Conservation (phyloP, 1,284 basidiomycete species). For the Melampsora larici-populina region DNA sequence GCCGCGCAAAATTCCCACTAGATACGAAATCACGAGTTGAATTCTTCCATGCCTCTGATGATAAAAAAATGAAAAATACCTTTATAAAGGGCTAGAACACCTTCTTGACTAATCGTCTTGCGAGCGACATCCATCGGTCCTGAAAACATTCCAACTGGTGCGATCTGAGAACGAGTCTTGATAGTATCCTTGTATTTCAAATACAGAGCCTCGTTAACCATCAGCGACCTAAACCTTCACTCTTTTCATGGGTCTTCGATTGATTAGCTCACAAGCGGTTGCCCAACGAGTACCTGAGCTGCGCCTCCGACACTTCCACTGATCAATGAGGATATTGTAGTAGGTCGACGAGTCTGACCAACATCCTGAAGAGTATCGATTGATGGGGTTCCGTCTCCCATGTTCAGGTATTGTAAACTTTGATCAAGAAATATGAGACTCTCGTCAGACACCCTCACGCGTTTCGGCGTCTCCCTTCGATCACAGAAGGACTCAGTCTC, state of each 20-base stretch:
- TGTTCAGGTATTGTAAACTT: no score
- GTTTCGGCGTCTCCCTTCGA: no score
- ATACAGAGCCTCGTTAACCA: not conserved
- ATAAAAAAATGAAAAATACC: slow-evolving; percentile 58
- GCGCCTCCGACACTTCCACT: slow-evolving; percentile 75
- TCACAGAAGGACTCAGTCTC: no score
- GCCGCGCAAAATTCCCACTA: not conserved
- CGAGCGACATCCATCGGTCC: slow-evolving; percentile 77
- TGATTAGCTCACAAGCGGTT: slow-evolving; percentile 59
- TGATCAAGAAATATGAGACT: no score
- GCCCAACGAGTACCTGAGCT: slow-evolving; percentile 74
- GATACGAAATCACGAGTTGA: not conserved
- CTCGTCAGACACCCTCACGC: no score
- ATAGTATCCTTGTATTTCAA: slow-evolving; percentile 54
- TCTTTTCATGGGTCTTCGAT: not conserved
- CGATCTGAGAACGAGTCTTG: slow-evolving; percentile 57
- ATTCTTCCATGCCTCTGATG: slow-evolving; percentile 4
- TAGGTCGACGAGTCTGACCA: not conserved
- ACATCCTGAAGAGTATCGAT: not conserved
- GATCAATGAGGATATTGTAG: slow-evolving; percentile 56
- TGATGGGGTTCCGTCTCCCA: not conserved
- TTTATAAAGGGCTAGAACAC: slow-evolving; percentile 86
- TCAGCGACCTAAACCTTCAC: not conserved
- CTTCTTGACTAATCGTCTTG: slow-evolving; percentile 79
- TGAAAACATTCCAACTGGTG: slow-evolving; percentile 62